Conservation (phyloP, 2,329 filamentous ascomycete genomes). For the Lecanoromycetidae sp. region DNA sequence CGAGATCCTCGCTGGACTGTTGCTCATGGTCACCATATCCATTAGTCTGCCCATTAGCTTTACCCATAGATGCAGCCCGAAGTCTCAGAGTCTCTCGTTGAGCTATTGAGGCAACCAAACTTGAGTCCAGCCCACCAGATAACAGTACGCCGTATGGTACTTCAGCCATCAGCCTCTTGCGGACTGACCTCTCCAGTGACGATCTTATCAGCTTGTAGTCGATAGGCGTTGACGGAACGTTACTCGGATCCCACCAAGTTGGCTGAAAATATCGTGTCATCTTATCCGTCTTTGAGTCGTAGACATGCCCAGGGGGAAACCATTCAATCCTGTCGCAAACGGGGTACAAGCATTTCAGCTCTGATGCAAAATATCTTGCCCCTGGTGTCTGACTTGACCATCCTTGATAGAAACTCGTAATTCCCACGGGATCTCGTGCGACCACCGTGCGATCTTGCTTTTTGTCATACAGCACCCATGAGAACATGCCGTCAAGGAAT, state of each 20-base stretch:
- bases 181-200: slow-evolving; percentile 77
- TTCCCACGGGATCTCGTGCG: slow-evolving; percentile 88
- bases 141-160: slow-evolving; percentile 94
- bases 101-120: slow-evolving; percentile 85
- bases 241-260: slow-evolving; percentile 76
- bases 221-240: slow-evolving; percentile 65
- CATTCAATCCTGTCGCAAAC: slow-evolving; percentile 92
- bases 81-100: slow-evolving; percentile 73
- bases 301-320: slow-evolving; percentile 92
- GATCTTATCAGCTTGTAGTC: slow-evolving; percentile 73
- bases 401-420: slow-evolving; percentile 96
- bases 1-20: slow-evolving; percentile 58
- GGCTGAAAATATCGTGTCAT: slow-evolving; percentile 84
- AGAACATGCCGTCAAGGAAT: slow-evolving; percentile 98
- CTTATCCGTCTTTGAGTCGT: slow-evolving; percentile 81
- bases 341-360: slow-evolving; percentile 83
- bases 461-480: slow-evolving; percentile 96
- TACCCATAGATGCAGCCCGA: slow-evolving; percentile 35
- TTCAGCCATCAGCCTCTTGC: slow-evolving; percentile 97
- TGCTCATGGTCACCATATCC: slow-evolving; percentile 40
- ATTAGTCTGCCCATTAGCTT: slow-evolving; percentile 33
- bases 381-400: slow-evolving; percentile 72
- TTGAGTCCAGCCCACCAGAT: slow-evolving; percentile 91
- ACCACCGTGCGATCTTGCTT: slow-evolving; percentile 82
- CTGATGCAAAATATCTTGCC: slow-evolving; percentile 89